Conservation (phyloP, 768 basidiomycete genomes). For the Russula dissimulans region DNA sequence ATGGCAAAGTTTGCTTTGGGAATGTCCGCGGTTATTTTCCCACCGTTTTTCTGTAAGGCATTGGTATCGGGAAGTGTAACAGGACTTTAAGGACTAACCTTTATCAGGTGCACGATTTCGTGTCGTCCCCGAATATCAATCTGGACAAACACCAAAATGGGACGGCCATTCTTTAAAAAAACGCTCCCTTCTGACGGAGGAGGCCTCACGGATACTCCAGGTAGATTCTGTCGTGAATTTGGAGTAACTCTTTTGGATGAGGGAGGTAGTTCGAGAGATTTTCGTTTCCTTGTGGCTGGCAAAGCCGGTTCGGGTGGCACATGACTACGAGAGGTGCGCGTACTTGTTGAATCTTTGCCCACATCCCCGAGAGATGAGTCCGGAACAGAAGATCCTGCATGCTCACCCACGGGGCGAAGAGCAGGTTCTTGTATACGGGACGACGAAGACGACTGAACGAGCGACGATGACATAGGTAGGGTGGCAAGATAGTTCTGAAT, state of each 20-base stretch:
- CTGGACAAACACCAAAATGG: conserved; percentile 45
- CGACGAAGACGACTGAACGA: neutral
- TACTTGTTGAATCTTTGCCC: neutral
- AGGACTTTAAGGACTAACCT: conserved; percentile 24
- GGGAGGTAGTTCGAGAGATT: neutral
- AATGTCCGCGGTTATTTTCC: conserved; percentile 46
- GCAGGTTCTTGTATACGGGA: neutral
- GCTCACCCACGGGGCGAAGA: neutral
- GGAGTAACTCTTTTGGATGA: neutral
- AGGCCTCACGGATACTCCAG: neutral
- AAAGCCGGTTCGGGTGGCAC: neutral
- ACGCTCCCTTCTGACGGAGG: conserved; percentile 25
- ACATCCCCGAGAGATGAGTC: neutral
- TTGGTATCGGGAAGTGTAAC: neutral
- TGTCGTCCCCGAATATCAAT: conserved; percentile 51
- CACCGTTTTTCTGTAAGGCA: conserved; percentile 50
- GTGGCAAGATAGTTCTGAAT: conserved; percentile 13
- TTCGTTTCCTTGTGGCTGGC: conserved; percentile 6
- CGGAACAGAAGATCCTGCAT: neutral
- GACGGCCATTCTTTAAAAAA: conserved; percentile 37
- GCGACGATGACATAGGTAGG: conserved; percentile 5
- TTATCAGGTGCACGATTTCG: conserved; percentile 44
- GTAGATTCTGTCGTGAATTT: neutral
- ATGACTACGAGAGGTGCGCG: neutral
- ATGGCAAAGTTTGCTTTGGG: conserved; percentile 52